Conservation (phyloP, 164 flowering plant genomes). For the Tetrastigma voinierianum region DNA sequence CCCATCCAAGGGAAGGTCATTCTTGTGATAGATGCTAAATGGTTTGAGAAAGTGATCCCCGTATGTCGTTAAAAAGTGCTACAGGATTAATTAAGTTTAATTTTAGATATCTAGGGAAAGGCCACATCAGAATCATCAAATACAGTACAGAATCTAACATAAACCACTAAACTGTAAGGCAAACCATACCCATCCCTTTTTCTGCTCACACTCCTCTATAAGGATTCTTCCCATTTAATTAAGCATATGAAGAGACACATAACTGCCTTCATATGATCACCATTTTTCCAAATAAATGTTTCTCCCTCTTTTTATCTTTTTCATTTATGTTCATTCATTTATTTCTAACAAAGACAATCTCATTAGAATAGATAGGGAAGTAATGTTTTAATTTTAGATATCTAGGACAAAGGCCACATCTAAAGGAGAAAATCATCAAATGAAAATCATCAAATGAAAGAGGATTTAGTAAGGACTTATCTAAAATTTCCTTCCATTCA, state of each 20-base stretch:
- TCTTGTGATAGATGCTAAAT: slow-evolving; percentile 35
- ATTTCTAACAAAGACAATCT: slow-evolving; percentile 44
- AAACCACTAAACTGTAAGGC: neutral
- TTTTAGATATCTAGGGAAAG: neutral
- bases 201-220: too few species aligned
- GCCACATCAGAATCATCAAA: neutral
- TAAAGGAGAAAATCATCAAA: neutral
- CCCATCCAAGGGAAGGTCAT: slow-evolving; percentile 49
- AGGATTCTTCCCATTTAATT: too few species aligned
- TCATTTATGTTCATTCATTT: too few species aligned
- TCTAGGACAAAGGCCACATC: neutral
- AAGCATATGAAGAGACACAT: too few species aligned
- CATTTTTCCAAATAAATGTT: too few species aligned
- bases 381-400: slow-evolving; percentile 1
- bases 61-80: slow-evolving; percentile 47
- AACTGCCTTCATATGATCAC: too few species aligned
- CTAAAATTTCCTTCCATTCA: neutral
- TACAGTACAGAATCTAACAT: neutral
- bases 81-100: slow-evolving; percentile 19
- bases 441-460: too few species aligned
- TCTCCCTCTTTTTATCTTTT: too few species aligned
- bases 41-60: slow-evolving; percentile 47
- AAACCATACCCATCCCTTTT: too few species aligned
- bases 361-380: neutral
- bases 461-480: neutral